Evolutionary conservation across 345 rosid genomes (phyloP).

Genomic region (Gossypium raimondii): DNA sequence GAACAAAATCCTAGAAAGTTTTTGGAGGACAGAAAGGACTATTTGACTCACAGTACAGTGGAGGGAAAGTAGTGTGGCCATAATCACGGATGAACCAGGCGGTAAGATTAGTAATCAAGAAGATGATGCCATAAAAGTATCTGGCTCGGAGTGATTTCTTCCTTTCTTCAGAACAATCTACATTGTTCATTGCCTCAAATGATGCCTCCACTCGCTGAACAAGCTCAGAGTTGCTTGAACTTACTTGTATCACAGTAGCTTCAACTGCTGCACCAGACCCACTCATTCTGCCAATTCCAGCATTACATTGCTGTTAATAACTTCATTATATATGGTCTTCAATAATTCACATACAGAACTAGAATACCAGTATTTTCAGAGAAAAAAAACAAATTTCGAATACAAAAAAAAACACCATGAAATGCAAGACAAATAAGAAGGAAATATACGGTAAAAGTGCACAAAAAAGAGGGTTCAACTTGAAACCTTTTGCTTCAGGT

Average conservation of each 20-base stretch:
- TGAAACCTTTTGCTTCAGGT: constrained; percentile 21
- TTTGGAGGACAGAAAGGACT: not conserved
- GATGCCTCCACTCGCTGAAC: constrained; percentile 25
- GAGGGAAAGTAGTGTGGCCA: constrained; percentile 48
- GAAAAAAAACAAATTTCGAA: not conserved
- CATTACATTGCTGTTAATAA: not conserved
- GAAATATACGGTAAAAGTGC: not conserved
- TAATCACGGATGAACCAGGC: constrained; percentile 93
- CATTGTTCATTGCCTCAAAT: constrained; percentile 22
- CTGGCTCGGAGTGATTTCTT: constrained; percentile 55
- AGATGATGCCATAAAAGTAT: constrained; percentile 62
- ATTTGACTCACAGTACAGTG: constrained; percentile 45
- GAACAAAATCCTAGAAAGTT: not conserved
- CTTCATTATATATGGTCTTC: not conserved
- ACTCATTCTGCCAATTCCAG: constrained; percentile 30
- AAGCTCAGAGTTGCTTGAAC: constrained; percentile 33
- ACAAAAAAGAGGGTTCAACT: not conserved
- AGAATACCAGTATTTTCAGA: not conserved
- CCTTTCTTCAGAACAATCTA: constrained; percentile 37
- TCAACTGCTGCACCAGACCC: constrained; percentile 14
- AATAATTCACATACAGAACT: no score
- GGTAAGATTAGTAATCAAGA: constrained; percentile 55
- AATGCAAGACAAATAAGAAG: constrained; percentile 9
- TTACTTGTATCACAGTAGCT: constrained; percentile 16
- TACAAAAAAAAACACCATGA: not conserved